Base-by-base conservation (phyloP, 371 early-diverging fungal species). In the Mortierella sp. region DNA sequence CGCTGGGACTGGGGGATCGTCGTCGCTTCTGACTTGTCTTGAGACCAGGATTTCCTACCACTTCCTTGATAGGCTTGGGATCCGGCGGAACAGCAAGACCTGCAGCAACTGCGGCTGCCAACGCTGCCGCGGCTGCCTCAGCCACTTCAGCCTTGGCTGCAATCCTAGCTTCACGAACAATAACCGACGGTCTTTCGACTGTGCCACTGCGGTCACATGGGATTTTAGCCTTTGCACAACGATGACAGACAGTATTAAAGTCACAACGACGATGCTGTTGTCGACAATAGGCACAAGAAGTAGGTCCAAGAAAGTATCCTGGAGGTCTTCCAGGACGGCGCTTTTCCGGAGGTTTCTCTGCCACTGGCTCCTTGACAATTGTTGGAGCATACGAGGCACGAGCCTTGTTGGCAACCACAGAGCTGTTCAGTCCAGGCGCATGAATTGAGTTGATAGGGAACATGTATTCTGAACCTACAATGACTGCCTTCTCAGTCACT, bases 261-360 rank as follows among this genome's bases (percentile, higher is more conserved):
- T 77, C 79, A 48, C 79, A 77, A 25, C 70, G 65, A n/a, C 79
- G 79, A 25, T 77, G 79, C 44, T 72, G 72, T 30, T 64, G 61
- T 18, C 79, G 72, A 56, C 79, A 77, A 21, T 58, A 68, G n/a
- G 72, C 72, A 23, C 79, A 77, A 0, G 79, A 77, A 7, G 72
- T 77, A 4, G 79, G 79, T 4, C 79, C 79, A 12, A 77, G 51
- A 29, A 72, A 77, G 50, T 77, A 77, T 7, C 79, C 79, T 18
- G 73, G 79, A 6, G 79, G 79, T 53, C 79, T 51, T 45, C 79
- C 79, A 15, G 79, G 79, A 14, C 64, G 50, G 5, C 79, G 68
- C 30, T 65, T 77, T n/a, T 59, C 43, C n/a, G 45, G 25, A 59
- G 45, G 46, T 18, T 68, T 18, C 18, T 46, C 51, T 14, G 21